Evolutionary conservation across 129 eudicot genomes (phyloP).

Genomic region (Ambrosia trifida): DNA sequence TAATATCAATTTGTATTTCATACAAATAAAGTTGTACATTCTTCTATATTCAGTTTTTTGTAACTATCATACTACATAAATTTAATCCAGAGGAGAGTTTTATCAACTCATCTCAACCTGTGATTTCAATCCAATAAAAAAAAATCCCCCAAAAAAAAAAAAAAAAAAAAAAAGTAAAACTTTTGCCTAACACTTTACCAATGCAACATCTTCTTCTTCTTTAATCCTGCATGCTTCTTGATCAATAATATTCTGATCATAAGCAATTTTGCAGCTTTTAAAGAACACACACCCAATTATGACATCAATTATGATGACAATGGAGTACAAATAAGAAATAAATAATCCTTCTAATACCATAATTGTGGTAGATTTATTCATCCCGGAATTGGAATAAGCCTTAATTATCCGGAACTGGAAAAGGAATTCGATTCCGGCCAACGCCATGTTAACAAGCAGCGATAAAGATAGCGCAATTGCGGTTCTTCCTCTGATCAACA

Average conservation of each 20-base stretch:
- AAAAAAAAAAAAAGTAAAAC: constrained; percentile 20
- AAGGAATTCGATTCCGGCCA: constrained; percentile 70
- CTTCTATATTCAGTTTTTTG: constrained; percentile 12
- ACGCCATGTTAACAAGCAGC: constrained; percentile 50
- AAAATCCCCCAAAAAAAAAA: neutral
- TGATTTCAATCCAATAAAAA: constrained; percentile 24
- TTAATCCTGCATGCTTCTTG: constrained; percentile 27
- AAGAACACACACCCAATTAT: constrained; percentile 59
- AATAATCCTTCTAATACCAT: constrained; percentile 59
- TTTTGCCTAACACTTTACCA: constrained; percentile 31
- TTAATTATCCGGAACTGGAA: constrained; percentile 60
- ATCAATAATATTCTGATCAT: constrained; percentile 34
- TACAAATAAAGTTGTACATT: constrained; percentile 26
- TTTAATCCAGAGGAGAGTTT: constrained; percentile 24
- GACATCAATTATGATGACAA: constrained; percentile 57
- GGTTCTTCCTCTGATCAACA: constrained; percentile 54
- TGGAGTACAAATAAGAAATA: constrained; percentile 62
- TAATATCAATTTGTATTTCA: neutral
- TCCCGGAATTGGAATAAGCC: constrained; percentile 33
- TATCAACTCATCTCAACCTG: constrained; percentile 38
- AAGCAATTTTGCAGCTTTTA: constrained; percentile 53
- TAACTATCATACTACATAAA: constrained; percentile 15
- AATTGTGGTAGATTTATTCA: constrained; percentile 18
- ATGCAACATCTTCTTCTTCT: constrained; percentile 24
- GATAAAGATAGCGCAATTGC: constrained; percentile 60